Percentiles rank a stretch among this genome's conserved stretches.
Evolutionary conservation across 2,329 filamentous ascomycete genomes (phyloP).

Genomic region (Fusarium paranaense): DNA sequence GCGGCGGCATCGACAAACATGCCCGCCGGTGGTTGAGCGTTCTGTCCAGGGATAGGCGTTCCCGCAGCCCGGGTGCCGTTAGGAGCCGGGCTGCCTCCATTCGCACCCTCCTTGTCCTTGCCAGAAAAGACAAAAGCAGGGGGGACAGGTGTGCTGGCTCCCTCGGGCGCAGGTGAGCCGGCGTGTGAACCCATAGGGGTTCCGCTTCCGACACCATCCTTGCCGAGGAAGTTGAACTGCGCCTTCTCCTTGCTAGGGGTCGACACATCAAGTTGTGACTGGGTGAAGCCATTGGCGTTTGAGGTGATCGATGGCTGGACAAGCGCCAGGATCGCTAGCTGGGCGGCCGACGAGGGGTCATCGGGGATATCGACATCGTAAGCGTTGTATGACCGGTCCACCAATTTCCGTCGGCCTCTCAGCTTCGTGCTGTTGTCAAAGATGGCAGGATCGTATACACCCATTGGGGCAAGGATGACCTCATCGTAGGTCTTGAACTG

Average conservation of each 20-base stretch:
- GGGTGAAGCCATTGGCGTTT: slow-evolving; percentile 57
- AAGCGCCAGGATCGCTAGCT: slow-evolving; percentile 73
- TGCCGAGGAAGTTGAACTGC: slow-evolving; percentile 76
- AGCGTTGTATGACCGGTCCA: slow-evolving; percentile 90
- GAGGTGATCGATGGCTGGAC: slow-evolving; percentile 69
- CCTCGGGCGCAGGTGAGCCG: slow-evolving; percentile 88
- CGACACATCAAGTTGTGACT: slow-evolving; percentile 60
- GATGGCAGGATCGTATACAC: slow-evolving; percentile 89
- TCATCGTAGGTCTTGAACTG: slow-evolving; percentile 98
- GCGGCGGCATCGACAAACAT: slow-evolving; percentile 64
- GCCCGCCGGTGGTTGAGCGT: slow-evolving; percentile 54
- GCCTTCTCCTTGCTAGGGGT: slow-evolving; percentile 73
- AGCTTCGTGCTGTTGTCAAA: slow-evolving; percentile 89
- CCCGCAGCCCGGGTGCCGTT: slow-evolving; percentile 63
- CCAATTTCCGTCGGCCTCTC: slow-evolving; percentile 79
- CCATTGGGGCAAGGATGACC: slow-evolving; percentile 92
- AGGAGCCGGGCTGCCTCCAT: slow-evolving; percentile 65
- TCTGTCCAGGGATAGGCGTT: slow-evolving; percentile 54
- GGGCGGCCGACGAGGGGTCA: slow-evolving; percentile 87
- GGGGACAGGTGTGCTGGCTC: slow-evolving; percentile 73
- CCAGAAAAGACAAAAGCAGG: slow-evolving; percentile 66
- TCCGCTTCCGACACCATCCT: slow-evolving; percentile 76
- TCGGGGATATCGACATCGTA: slow-evolving; percentile 91
- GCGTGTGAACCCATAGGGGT: slow-evolving; percentile 89
- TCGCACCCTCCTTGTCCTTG: slow-evolving; percentile 55